Conservation (phyloP, 306 rosid genomes). For the Cucumis sativus region Cucumber_9930_V3 NC_026660.2:17323501-17324000, state of each 20-base stretch:
- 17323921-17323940: too few species aligned
- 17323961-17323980: slow-evolving; percentile 4
- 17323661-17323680: not conserved
- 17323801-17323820: too few species aligned
- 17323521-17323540: not conserved
- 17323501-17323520: not conserved
- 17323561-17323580: not conserved
- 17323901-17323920: not conserved
- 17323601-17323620: not conserved
- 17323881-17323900: not conserved
- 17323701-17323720: not conserved
- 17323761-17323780: too few species aligned
- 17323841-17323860: not conserved
- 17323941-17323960: not conserved
- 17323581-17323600: not conserved
- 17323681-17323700: not conserved
- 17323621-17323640: not conserved
- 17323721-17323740: not conserved
- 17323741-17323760: too few species aligned
- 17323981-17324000: slow-evolving; percentile 6
- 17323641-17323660: not conserved
- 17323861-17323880: not conserved
- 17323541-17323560: not conserved
- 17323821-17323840: too few species aligned
- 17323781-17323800: too few species aligned